Evolutionary conservation across 2,329 filamentous ascomycete genomes (phyloP), one percentile per base, ranked within the genome.

Genomic region (Aspergillus neoniger): DNA sequence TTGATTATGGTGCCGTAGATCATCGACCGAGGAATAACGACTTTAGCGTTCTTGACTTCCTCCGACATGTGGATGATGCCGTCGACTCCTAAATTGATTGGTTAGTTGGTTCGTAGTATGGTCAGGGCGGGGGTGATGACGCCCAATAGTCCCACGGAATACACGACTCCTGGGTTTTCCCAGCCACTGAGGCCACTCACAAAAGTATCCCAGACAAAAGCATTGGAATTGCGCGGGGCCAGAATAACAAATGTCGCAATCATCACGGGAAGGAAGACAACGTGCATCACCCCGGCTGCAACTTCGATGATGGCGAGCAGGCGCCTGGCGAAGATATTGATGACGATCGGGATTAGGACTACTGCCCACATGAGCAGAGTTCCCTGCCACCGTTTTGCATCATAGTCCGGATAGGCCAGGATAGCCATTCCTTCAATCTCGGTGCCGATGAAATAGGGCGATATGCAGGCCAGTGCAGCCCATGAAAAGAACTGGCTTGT

Each of bases 321-420:
- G 14, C 64, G 64, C 17, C 64, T 62, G 5, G 53, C 67, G 59
- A 82, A 76, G 0, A 81, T 81, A 66, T 85, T 85, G 73, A 85
- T 77, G 15, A 82, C 68, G 17, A 84, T 77, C 2, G 77, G 78
- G 19, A 83, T 76, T 4, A 79, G 47, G 2, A 81, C 73, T 32
- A 83, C 77, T 3, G 77, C 77, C 72, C 81, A 83, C 19, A 82
- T 77, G 0, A 85, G 67, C 2, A 86, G 69, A 0, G 82, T 83
- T 0, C 79, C 80, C 36, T 73, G 72, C 72, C 72, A 75, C 9
- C 62, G 48, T 32, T 69, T 39, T 2, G 66, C 48, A 3, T 62
- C 58, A 48, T 74, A 75, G 1, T 64, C 55, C 1, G 71, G 67
- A 30, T 70, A 57, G 4, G 64, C 67, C 14, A 76, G 67, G 5